A percentile compares a stretch with the other conserved stretches of the same genome.
These are phyloP conservation scores for Leptoxyphium fumago DNA, from an alignment of 2,329 filamentous ascomycete species.

Conservation along the genomic window DNA sequence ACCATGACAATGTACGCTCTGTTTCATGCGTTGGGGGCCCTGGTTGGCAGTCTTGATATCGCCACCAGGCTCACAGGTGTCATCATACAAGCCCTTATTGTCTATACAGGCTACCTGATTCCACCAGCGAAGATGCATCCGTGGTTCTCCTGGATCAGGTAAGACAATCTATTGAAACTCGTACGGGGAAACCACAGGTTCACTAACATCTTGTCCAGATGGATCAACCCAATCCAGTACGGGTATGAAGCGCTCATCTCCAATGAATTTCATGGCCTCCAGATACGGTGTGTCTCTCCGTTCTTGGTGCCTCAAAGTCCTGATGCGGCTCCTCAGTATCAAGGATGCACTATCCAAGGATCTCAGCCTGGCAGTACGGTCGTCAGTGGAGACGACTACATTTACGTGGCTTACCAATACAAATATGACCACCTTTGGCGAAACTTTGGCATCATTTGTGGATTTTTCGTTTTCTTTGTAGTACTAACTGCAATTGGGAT, in stretches of 20 bases:
- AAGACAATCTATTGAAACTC: conserved; percentile 2
- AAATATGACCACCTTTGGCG: conserved; percentile 45
- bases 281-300: conserved; percentile 40
- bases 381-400: conserved; percentile 41
- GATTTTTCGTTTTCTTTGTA: conserved; percentile 31
- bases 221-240: conserved; percentile 48
- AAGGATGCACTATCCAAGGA: conserved; percentile 46
- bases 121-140: conserved; percentile 13
- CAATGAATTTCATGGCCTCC: conserved; percentile 52
- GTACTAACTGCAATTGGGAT: conserved; percentile 27
- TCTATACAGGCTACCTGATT: conserved; percentile 19
- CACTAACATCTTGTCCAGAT: conserved; percentile 7
- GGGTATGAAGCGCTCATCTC: conserved; percentile 53
- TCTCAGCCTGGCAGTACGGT: conserved; percentile 36
- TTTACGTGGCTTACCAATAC: conserved; percentile 42
- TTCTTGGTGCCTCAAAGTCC: conserved; percentile 26
- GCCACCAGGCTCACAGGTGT: conserved; percentile 19
- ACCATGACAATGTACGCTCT: conserved; percentile 30
- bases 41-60: conserved; percentile 16
- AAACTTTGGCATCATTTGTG: conserved; percentile 39
- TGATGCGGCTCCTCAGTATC: conserved; percentile 32
- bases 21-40: conserved; percentile 28
- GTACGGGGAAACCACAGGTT: conserved; percentile 13
- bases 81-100: conserved; percentile 13
- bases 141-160: conserved; percentile 8